Evolutionary conservation across 225 moss, liverwort and hornwort genomes (phyloP), one percentile per base, ranked within the genome.

Genomic region (Pseudisothecium myosuroides): DNA sequence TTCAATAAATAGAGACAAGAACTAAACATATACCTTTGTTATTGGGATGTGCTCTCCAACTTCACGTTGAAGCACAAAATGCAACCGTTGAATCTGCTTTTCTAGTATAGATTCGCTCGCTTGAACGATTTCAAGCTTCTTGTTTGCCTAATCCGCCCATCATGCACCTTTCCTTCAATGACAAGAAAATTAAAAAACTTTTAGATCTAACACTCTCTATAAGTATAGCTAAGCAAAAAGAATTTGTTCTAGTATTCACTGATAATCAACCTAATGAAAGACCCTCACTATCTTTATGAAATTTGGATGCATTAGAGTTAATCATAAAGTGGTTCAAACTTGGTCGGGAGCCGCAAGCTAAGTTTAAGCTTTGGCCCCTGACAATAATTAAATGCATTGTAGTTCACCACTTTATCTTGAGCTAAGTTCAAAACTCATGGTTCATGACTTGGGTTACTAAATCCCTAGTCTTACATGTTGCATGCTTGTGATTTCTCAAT

Each of bases 41-140:
- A 94, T 22, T 26, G 96, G 95, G 56, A 99, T 94, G 76, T 99
- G 96, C 24, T 96, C 97, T 83, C 98, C 98, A 82, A 97, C 95
- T 92, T 99, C 98, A 4, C 94, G 90, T 92, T 93, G 96, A 85
- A 99, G 93, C 22, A 96, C 90, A 39, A 91, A 91, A 55, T 97
- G 95, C 87, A 97, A 83, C 49, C 95, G 95, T 76, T 95, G 87
- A 88, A 95, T 94, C 41, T 97, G 95, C 74, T 85, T 93, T 72
- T 95, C 92, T 75, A 96, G 83, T 85, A 97, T 95, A n/a, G 95
- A 93, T 49, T 94, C 93, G 32, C 86, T 91, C 19, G 94, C 96
- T 91, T 96, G 95, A 74, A 95, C 88, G 55, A 96, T 93, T 86
- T 96, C 95, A 79, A 96, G 86, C 83, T 93, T 96, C 86, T 92